Base-by-base conservation (phyloP, 2,329 filamentous ascomycete species). In the Ilyonectria robusta region DNA sequence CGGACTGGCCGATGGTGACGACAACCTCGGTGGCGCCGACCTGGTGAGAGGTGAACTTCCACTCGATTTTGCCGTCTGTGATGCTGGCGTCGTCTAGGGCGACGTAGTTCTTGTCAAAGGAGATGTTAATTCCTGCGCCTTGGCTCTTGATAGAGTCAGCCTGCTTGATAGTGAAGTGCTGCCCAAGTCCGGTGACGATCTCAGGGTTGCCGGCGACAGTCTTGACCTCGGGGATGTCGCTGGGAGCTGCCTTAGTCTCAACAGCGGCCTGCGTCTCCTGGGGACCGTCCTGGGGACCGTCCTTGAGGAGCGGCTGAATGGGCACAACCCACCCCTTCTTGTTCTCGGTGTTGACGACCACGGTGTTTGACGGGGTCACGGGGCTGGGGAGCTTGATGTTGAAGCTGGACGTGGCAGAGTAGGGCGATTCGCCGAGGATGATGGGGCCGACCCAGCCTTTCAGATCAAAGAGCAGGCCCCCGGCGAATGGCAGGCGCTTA, bases 1-100 rank as follows among this genome's bases (percentile, higher is more conserved):
- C 74, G 57, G 65, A 70, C 5, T 80, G 81, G 2, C 82, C 80
- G 21, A 81, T 74, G 21, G 81, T 83, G 4, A 72, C 70, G 5
- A 71, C 67, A 0, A 67, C 11, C 35, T 68, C 6, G 13, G 66
- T 68, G n/a, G 6, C 29, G n/a, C 66, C 66, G 9, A 47, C 48
- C 40, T 59, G 51, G 1, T 48, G 33, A 10, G 66, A 46, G n/a
- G 8, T 48, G 23, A 68, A 42, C 3, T 50, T 59, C 66, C 66
- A 68, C 6, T 58, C 58, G 10, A 68, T 68, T 23, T 67, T 68
- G 7, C 63, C 66, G 23, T 63, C 37, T 0, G 40, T 21, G 21
- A 68, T 67, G 2, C 58, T n/a, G 17, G 67, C 67, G n/a, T 69
- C 17, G 2, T n/a, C 21, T 50, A 67, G 4, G 13, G 6, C 33